Conservation (phyloP, 2,329 filamentous ascomycete species). For the Aspergillus pseudotamarii region DNA sequence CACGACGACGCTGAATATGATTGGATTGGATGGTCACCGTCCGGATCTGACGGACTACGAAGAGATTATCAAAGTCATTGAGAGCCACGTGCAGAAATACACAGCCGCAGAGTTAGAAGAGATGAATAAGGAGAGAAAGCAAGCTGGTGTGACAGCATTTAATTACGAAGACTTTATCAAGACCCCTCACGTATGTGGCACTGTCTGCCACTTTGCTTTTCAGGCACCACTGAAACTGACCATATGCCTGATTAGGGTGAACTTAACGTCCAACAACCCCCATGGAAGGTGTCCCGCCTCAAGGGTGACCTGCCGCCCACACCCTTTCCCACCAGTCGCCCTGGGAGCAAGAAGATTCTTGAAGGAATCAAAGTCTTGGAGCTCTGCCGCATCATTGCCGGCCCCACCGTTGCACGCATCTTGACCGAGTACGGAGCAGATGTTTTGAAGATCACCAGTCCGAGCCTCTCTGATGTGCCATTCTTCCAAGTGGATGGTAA, state of each 20-base stretch:
- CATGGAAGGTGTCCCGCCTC: slow-evolving; percentile 39
- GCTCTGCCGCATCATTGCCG: slow-evolving; percentile 73
- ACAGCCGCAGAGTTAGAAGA: slow-evolving; percentile 60
- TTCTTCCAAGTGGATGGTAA: slow-evolving; percentile 75
- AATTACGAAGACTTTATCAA: slow-evolving; percentile 62
- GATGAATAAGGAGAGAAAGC: slow-evolving; percentile 58
- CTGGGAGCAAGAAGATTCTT: slow-evolving; percentile 35
- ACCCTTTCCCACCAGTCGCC: slow-evolving; percentile 34
- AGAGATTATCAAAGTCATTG: slow-evolving; percentile 62
- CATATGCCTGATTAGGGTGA: slow-evolving; percentile 25
- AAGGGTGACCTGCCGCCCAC: slow-evolving; percentile 31
- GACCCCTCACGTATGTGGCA: slow-evolving; percentile 55
- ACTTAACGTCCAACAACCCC: slow-evolving; percentile 38
- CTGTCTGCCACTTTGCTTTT: background rate
- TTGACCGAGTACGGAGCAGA: slow-evolving; percentile 72
- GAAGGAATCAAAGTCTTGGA: slow-evolving; percentile 72
- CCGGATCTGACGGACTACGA: slow-evolving; percentile 64
- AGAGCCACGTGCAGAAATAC: slow-evolving; percentile 59
- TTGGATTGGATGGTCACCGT: slow-evolving; percentile 64
- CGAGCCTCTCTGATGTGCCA: slow-evolving; percentile 68
- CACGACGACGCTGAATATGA: slow-evolving; percentile 69
- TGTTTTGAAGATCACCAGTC: slow-evolving; percentile 71
- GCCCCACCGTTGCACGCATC: slow-evolving; percentile 68
- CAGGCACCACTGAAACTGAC: background rate
- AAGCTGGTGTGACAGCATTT: slow-evolving; percentile 63